These are phyloP conservation scores for Chloranthus sessilifolius DNA, from an alignment of 164 flowering plant genomes.

Conservation along the genomic window DNA sequence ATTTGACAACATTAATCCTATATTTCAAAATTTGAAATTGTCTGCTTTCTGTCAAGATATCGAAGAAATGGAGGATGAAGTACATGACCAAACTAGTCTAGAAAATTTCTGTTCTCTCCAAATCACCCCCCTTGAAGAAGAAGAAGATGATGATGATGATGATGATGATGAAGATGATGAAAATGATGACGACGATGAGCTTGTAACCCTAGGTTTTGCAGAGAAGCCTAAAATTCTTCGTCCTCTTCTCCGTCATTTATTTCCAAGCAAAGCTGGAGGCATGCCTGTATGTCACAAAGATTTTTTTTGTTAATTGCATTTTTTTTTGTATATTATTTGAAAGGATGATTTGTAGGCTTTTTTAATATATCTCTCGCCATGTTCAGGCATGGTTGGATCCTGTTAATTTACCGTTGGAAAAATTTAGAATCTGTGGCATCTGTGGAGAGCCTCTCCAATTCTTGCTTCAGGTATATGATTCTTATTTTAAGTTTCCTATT, in stretches of 20 bases:
- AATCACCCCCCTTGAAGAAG: slow-evolving; percentile 22
- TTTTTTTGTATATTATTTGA: not conserved
- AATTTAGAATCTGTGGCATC: slow-evolving; percentile 52
- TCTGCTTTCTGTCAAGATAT: not conserved
- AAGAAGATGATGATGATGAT: slow-evolving; percentile 29
- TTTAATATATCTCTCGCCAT: not conserved
- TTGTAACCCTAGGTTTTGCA: slow-evolving; percentile 57
- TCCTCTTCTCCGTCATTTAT: slow-evolving; percentile 61
- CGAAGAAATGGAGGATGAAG: slow-evolving; percentile 3
- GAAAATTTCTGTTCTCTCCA: slow-evolving; percentile 28
- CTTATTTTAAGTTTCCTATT: not conserved
- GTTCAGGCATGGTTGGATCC: slow-evolving; percentile 94
- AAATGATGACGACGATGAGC: slow-evolving; percentile 22
- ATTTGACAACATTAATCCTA: too few species aligned
- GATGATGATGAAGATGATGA: slow-evolving; percentile 26
- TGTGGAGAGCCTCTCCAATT: slow-evolving; percentile 80
- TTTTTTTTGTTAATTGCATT: not conserved
- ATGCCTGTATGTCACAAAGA: slow-evolving; percentile 41
- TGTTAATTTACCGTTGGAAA: slow-evolving; percentile 56
- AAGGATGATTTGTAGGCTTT: not conserved
- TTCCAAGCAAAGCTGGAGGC: slow-evolving; percentile 94
- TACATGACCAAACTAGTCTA: slow-evolving; percentile 8
- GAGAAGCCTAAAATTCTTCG: slow-evolving; percentile 50
- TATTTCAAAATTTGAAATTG: too few species aligned
- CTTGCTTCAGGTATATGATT: slow-evolving; percentile 65